Evolutionary conservation across 345 rosid species (phyloP).

Genomic region (Aegle marmelos): DNA sequence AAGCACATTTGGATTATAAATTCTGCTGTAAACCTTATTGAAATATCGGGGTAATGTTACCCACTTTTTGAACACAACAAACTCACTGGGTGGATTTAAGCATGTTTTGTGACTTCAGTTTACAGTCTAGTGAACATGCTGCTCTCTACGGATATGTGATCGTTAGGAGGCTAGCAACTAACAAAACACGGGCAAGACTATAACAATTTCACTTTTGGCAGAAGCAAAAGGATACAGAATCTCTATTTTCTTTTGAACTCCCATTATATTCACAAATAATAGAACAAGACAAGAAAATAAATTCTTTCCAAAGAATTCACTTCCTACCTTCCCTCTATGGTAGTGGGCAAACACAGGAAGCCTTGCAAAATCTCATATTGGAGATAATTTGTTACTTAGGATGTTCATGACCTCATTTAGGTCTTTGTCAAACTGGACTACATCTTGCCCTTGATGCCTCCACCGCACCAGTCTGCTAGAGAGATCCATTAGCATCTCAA

Average conservation of each 20-base stretch:
- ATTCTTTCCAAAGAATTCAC: not conserved
- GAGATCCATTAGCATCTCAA: slow-evolving; percentile 45
- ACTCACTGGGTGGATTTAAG: too few species aligned
- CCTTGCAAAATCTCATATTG: not conserved
- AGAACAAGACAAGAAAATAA: not conserved
- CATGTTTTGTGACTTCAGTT: too few species aligned
- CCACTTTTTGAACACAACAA: too few species aligned
- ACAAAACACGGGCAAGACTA: too few species aligned
- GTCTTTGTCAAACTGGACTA: slow-evolving; percentile 28
- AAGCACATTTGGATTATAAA: too few species aligned
- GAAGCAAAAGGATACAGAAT: not conserved
- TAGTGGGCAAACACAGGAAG: not conserved
- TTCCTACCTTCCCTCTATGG: not conserved
- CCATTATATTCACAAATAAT: too few species aligned
- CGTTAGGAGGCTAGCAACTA: too few species aligned
- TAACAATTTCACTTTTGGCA: too few species aligned
- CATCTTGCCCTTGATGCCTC: slow-evolving; percentile 51
- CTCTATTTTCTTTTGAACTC: not conserved
- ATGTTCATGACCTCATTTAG: slow-evolving; percentile 37
- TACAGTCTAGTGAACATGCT: too few species aligned
- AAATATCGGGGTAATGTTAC: too few species aligned
- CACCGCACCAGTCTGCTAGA: slow-evolving; percentile 48
- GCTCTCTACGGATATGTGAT: too few species aligned
- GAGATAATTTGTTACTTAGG: slow-evolving; percentile 31
- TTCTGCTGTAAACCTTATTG: too few species aligned